Conservation (phyloP, 2,329 filamentous ascomycete genomes). For the Phyllosticta paracitricarpa region DNA sequence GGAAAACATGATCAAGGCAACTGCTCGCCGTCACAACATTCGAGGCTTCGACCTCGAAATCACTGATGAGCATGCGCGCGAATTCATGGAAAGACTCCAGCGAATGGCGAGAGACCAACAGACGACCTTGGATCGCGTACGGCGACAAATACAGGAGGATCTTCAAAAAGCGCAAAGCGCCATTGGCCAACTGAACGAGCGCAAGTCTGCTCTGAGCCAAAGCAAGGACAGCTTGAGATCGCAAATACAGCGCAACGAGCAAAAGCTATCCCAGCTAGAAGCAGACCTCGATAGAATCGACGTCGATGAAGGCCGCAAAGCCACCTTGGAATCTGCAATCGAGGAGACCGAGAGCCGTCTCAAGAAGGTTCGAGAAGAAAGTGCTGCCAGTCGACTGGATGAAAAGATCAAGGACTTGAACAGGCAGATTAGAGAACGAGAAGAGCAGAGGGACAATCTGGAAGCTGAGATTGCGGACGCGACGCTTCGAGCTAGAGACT, state of each 20-base stretch:
- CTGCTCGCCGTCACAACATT: constrained; percentile 67
- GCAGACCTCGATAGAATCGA: constrained; percentile 60
- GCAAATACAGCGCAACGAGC: constrained; percentile 64
- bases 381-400: constrained; percentile 59
- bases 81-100: constrained; percentile 69
- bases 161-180: constrained; percentile 60
- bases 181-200: constrained; percentile 65
- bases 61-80: constrained; percentile 59
- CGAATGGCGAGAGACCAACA: constrained; percentile 71
- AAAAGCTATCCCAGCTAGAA: constrained; percentile 56
- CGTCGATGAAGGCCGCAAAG: constrained; percentile 76
- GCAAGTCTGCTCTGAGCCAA: constrained; percentile 61
- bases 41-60: constrained; percentile 69
- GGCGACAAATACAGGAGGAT: constrained; percentile 64
- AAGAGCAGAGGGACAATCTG: constrained; percentile 62
- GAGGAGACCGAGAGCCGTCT: constrained; percentile 58
- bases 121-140: constrained; percentile 62
- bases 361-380: constrained; percentile 50
- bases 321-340: constrained; percentile 63
- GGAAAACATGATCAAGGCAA: constrained; percentile 64
- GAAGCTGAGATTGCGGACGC: constrained; percentile 75
- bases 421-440: constrained; percentile 54
- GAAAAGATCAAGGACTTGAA: constrained; percentile 58
- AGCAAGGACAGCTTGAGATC: constrained; percentile 64
- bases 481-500: constrained; percentile 68